These are phyloP conservation scores for Termitomyces sp. DNA, from an alignment of 768 basidiomycete species.

Conservation along the genomic window DNA sequence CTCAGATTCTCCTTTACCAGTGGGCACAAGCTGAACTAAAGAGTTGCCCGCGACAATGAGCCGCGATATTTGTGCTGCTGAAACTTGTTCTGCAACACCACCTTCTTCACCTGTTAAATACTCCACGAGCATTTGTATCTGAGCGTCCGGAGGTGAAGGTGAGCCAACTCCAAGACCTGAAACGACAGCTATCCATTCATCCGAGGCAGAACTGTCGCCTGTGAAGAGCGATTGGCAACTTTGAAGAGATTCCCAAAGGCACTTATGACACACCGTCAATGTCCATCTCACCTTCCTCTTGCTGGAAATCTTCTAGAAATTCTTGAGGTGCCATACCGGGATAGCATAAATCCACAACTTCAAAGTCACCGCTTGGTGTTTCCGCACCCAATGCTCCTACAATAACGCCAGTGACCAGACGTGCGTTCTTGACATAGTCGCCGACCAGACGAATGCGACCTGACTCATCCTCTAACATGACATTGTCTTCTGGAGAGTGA, in stretches of 20 bases:
- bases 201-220: constrained; percentile 21
- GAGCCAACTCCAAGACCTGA: constrained; percentile 84
- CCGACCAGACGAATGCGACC: constrained; percentile 90
- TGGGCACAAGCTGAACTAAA: constrained; percentile 43
- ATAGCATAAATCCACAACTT: constrained; percentile 85
- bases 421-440: constrained; percentile 49
- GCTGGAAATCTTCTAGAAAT: constrained; percentile 15
- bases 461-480: constrained; percentile 95
- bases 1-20: constrained; percentile 24
- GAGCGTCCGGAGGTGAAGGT: constrained; percentile 55
- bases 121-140: constrained; percentile 84
- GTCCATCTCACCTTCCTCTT: constrained; percentile 49
- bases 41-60: constrained; percentile 92
- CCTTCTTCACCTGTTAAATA: constrained; percentile 84
- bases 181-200: constrained; percentile 79
- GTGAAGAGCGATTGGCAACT: not conserved
- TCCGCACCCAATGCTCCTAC: constrained; percentile 88
- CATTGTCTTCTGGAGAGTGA: constrained; percentile 67
- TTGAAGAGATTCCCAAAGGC: not conserved
- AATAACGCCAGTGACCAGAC: constrained; percentile 88
- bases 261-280: constrained; percentile 51
- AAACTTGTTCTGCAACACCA: constrained; percentile 55
- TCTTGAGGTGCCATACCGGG: constrained; percentile 75
- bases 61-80: constrained; percentile 71
- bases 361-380: constrained; percentile 85